Evolutionary conservation across 495 filamentous ascomycete genomes (phyloP).

Genomic region (Letharia lupina): DNA sequence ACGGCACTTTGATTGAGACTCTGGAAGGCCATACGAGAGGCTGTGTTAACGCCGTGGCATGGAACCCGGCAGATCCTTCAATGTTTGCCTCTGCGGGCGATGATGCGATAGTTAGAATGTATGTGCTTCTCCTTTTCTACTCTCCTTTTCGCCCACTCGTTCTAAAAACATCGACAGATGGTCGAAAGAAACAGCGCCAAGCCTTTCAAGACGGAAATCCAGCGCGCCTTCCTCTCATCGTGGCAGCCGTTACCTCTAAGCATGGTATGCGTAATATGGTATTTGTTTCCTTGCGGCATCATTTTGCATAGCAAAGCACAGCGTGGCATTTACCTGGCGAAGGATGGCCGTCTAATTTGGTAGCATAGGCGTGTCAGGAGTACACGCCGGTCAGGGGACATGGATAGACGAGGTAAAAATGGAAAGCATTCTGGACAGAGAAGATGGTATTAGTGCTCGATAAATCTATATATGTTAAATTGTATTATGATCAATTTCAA

Average conservation of each 20-base stretch:
- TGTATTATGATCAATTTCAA: not conserved
- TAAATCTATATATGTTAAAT: conserved; percentile 1
- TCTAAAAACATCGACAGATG: conserved; percentile 15
- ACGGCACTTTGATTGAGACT: conserved; percentile 62
- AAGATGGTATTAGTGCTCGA: not conserved
- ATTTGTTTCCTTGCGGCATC: conserved; percentile 3
- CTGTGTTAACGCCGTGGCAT: conserved; percentile 82
- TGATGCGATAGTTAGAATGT: conserved; percentile 82
- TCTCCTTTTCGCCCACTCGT: too few relatives aligned
- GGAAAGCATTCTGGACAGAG: not conserved
- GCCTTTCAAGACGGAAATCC: conserved; percentile 19
- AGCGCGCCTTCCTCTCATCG: conserved; percentile 22
- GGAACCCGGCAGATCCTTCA: conserved; percentile 74
- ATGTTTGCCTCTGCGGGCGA: conserved; percentile 93
- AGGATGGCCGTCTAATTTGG: conserved; percentile 10
- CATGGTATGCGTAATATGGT: not conserved
- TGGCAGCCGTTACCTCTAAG: conserved; percentile 5
- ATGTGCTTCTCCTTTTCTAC: conserved; percentile 27
- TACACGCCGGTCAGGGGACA: not conserved
- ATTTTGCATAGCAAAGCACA: conserved; percentile 17
- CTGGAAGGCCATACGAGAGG: conserved; percentile 66
- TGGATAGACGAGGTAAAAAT: not conserved
- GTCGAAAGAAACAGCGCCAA: conserved; percentile 19
- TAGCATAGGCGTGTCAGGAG: conserved; percentile 10
- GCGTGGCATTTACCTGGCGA: conserved; percentile 14